phyloP scores from a whole-genome alignment of 257 asterid species.

The Solanum pinnatisectum region DNA sequence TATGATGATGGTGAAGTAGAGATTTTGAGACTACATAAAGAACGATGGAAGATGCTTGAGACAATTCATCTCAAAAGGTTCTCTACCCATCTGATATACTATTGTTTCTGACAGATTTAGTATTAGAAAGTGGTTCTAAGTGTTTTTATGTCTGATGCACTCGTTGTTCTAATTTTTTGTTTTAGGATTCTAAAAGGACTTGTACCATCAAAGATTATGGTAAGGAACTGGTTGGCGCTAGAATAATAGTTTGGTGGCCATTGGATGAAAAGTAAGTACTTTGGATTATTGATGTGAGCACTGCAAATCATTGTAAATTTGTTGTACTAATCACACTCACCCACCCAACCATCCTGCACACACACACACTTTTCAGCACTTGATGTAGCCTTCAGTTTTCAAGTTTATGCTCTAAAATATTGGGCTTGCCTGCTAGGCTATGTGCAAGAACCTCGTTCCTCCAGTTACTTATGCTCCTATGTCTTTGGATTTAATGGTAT shows the following conservation, averaged over 20 bases:
- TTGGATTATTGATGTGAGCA: neutral
- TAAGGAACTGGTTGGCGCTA: conserved; percentile 36
- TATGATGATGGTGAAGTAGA: conserved; percentile 39
- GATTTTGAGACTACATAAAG: conserved; percentile 27
- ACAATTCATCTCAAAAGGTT: conserved; percentile 15
- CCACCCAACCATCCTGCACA: neutral
- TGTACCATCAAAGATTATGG: conserved; percentile 15
- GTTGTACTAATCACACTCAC: neutral
- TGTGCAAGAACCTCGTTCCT: neutral
- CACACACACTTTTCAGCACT: neutral
- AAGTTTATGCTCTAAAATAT: neutral
- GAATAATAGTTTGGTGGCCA: conserved; percentile 48
- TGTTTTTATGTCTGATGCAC: neutral
- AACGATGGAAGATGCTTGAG: conserved; percentile 32
- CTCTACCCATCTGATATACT: neutral
- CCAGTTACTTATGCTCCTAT: neutral
- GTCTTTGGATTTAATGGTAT: neutral
- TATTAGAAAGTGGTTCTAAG: neutral
- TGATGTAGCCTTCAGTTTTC: neutral
- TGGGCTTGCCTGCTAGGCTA: neutral
- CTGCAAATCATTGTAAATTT: neutral
- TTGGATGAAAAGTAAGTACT: conserved; percentile 27
- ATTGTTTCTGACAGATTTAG: neutral
- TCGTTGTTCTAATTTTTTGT: neutral
- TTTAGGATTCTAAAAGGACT: conserved; percentile 17